Conservation (phyloP, 768 basidiomycete species). For the Lactifluus pinguis region DNA sequence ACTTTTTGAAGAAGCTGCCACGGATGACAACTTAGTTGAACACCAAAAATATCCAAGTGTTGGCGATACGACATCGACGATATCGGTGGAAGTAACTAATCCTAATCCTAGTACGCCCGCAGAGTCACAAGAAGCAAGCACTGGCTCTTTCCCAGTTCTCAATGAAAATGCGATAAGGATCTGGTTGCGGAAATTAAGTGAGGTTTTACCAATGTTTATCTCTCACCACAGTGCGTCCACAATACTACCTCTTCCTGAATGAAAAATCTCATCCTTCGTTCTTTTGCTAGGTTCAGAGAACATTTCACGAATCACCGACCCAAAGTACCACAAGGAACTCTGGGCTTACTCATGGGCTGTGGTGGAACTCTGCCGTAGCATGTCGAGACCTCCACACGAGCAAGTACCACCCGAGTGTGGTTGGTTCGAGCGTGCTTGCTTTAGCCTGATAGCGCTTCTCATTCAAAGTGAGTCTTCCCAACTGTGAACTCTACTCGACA, state of each 20-base stretch:
- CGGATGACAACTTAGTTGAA: not conserved
- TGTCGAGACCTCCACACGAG: not conserved
- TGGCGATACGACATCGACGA: too few relatives aligned
- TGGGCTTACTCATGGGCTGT: not conserved
- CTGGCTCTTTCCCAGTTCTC: not conserved
- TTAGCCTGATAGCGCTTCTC: not conserved
- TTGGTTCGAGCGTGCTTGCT: conserved; percentile 3
- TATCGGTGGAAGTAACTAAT: not conserved
- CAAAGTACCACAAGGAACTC: not conserved
- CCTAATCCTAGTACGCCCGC: too few relatives aligned
- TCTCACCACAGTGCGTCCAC: conserved; percentile 4
- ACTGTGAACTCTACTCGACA: not conserved
- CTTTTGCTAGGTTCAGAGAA: not conserved
- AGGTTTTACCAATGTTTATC: not conserved
- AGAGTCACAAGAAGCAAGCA: not conserved
- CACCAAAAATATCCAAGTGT: not conserved
- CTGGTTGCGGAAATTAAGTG: conserved; percentile 4
- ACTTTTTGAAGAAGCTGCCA: not conserved
- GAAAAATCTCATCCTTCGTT: not conserved
- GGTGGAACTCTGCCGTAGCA: not conserved
- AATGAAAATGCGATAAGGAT: not conserved
- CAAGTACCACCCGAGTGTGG: not conserved
- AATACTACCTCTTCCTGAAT: not conserved
- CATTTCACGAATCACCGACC: not conserved
- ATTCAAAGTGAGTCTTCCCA: conserved; percentile 1